Conservation (phyloP, 257 asterid genomes). For the Solanum pennellii region DNA sequence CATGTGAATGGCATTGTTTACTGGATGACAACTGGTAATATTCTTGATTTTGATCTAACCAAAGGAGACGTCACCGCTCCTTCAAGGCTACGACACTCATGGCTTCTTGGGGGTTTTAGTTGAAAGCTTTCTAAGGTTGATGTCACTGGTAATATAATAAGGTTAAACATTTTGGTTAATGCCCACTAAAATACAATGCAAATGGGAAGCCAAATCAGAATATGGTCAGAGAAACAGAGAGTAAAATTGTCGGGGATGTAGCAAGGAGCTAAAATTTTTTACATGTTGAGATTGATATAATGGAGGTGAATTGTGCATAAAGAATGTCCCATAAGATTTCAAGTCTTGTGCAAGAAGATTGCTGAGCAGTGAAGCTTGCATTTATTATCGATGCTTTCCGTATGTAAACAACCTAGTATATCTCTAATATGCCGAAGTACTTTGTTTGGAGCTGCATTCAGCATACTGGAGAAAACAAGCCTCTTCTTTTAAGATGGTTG, state of each 20-base stretch:
- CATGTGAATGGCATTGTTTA: slow-evolving; percentile 26
- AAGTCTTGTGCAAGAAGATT: slow-evolving; percentile 10
- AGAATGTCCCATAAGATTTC: slow-evolving; percentile 1
- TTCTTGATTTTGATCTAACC: slow-evolving; percentile 23
- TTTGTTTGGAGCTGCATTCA: not conserved
- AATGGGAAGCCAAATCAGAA: slow-evolving; percentile 2
- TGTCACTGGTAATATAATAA: not conserved
- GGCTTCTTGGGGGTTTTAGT: slow-evolving; percentile 12
- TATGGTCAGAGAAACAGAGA: slow-evolving; percentile 8
- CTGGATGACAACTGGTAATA: slow-evolving; percentile 14
- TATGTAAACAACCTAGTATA: slow-evolving; percentile 41
- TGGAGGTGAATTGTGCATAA: slow-evolving; percentile 5
- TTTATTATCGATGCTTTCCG: not conserved
- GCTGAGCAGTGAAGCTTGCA: not conserved
- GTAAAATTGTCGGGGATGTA: not conserved
- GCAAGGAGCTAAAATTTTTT: not conserved
- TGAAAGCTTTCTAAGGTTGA: slow-evolving; percentile 26
- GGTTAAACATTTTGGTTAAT: slow-evolving; percentile 2
- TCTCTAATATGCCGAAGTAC: slow-evolving; percentile 5
- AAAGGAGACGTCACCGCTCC: slow-evolving; percentile 25
- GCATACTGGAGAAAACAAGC: too few relatives aligned
- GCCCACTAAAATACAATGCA: slow-evolving; percentile 23
- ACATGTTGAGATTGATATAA: slow-evolving; percentile 1
- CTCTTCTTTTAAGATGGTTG: not conserved
- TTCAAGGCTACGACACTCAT: not conserved